phyloP scores from a whole-genome alignment of 2,329 filamentous ascomycete species.

The Diaporthe velutina region DNA sequence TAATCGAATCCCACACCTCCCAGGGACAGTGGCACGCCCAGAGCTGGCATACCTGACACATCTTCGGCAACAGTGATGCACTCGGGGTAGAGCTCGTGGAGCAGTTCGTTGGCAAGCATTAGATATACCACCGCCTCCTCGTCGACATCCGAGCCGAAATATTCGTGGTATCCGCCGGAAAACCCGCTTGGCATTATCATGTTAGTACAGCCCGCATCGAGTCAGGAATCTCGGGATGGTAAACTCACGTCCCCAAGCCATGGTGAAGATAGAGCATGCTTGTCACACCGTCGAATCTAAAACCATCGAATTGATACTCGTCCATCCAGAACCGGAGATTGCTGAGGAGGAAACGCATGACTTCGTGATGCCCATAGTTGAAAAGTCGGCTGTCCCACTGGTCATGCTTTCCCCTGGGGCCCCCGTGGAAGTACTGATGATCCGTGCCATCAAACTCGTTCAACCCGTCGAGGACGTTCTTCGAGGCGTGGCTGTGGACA shows the following conservation, averaged over 20 bases:
- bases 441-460: constrained; percentile 97
- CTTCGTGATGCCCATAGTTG: constrained; percentile 96
- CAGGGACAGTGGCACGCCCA: constrained; percentile 86
- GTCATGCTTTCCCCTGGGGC: constrained; percentile 86
- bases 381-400: constrained; percentile 97
- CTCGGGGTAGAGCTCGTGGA: constrained; percentile 90
- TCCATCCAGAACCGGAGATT: constrained; percentile 99
- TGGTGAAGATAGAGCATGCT: constrained; percentile 98
- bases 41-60: constrained; percentile 97
- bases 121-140: constrained; percentile 95
- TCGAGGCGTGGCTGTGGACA: constrained; percentile 97
- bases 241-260: constrained; percentile 90
- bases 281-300: constrained; percentile 97
- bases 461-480: constrained; percentile 94
- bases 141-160: constrained; percentile 90
- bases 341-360: constrained; percentile 93
- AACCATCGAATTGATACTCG: constrained; percentile 95
- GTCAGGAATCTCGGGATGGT: background rate
- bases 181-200: constrained; percentile 76
- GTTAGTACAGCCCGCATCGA: constrained; percentile 43
- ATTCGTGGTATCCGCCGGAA: constrained; percentile 97
- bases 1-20: constrained; percentile 98
- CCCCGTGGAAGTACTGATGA: constrained; percentile 95
- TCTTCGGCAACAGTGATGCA: constrained; percentile 95
- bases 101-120: constrained; percentile 96